Conservation (phyloP, 106 monocot genomes). For the Dendrobium chrysotoxum region DNA sequence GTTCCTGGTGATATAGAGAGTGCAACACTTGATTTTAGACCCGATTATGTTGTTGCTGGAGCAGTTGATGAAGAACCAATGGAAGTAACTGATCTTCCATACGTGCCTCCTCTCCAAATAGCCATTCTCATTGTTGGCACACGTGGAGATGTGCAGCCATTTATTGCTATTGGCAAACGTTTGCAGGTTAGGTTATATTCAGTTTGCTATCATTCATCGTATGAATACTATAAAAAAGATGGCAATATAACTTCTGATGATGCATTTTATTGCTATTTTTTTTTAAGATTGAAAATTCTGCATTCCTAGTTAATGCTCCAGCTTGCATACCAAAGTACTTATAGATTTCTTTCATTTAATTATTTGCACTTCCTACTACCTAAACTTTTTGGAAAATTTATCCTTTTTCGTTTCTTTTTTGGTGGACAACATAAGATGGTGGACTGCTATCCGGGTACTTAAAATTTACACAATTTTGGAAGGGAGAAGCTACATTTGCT, state of each 20-base stretch:
- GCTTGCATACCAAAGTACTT: background rate
- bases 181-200: constrained; percentile 56
- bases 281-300: background rate
- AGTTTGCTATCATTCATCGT: background rate
- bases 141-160: constrained; percentile 95
- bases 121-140: constrained; percentile 99
- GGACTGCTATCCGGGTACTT: too few relatives aligned
- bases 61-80: constrained; percentile 41
- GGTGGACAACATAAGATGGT: too few relatives aligned
- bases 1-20: constrained; percentile 64
- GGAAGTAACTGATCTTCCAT: constrained; percentile 47
- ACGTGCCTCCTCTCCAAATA: constrained; percentile 79
- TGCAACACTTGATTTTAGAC: constrained; percentile 21
- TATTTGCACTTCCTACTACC: background rate
- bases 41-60: constrained; percentile 34
- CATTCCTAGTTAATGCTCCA: background rate
- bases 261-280: background rate
- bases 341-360: background rate
- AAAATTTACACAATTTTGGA: too few relatives aligned
- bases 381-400: background rate
- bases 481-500: too few relatives aligned
- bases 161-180: constrained; percentile 93
- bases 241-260: background rate
- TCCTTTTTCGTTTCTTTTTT: too few relatives aligned
- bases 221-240: background rate